Evolutionary conservation across 306 rosid genomes (phyloP), one percentile per base, ranked within the genome.

Genomic region (Fragaria ananassa): DNA sequence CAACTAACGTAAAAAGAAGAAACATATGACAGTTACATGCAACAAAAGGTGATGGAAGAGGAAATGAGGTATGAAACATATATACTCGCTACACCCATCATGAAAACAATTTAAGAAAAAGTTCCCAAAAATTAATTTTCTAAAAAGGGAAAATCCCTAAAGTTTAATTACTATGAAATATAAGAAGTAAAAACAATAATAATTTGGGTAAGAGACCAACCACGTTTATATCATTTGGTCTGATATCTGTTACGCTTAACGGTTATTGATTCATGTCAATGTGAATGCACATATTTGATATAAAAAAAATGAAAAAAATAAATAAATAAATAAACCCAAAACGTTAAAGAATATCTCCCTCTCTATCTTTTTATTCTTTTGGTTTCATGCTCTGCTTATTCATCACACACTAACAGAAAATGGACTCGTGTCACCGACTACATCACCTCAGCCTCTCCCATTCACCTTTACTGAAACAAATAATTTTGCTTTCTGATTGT

Each of bases 321-420:
- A 1, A 2, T 6, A 10, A 9, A 15, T 17, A 1, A 5, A 51
- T 1, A 70, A 70, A 6, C n/a, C 4, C 5, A 56, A 25, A 53
- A 12, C 35, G 21, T 10, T 17, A 49, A 17, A 70, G 74, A 35
- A 3, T 8, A 61, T 19, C 11, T n/a, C 0, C 10, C 27, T 58
- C 18, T 3, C 29, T 3, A 0, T 60, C 70, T 60, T 29, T 29
- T 29, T 29, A 29, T 29, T 29, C 31, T 29, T 27, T 29, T 60
- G 49, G 41, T 8, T 41, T 42, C 51, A 42, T 41, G 66, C 21
- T 72, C 6, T n/a, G 34, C 62, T 61, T 6, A 74, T 68, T 66
- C 73, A 45, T 57, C 61, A 53, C 69, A 57, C 75, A 64, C 56
- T 67, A 29, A 15, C 62, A 49, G 25, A 63, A 63, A 35, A 8